These are phyloP conservation scores for Pluteus cervinus DNA, from an alignment of 768 basidiomycete genomes.

Conservation along the genomic window DNA sequence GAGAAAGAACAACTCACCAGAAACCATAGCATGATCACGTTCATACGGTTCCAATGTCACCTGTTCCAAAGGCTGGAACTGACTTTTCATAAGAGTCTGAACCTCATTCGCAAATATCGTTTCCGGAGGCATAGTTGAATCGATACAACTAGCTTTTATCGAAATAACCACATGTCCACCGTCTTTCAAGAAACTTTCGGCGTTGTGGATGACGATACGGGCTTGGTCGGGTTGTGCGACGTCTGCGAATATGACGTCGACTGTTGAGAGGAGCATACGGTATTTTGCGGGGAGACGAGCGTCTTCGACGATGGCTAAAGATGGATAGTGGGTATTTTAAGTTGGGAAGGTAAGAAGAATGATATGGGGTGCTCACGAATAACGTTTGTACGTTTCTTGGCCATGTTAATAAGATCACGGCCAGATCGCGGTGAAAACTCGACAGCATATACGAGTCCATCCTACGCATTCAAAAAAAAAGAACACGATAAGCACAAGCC, in stretches of 20 bases:
- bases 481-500: conserved; percentile 2
- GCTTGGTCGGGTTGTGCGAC: conserved; percentile 99
- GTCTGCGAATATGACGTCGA: conserved; percentile 98
- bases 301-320: conserved; percentile 89
- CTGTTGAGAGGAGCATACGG: conserved; percentile 91
- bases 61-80: conserved; percentile 94
- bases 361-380: conserved; percentile 62
- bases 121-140: conserved; percentile 89
- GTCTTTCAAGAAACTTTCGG: conserved; percentile 93
- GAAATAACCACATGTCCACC: conserved; percentile 91
- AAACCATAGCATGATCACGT: conserved; percentile 87
- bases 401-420: conserved; percentile 98
- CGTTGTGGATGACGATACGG: conserved; percentile 90
- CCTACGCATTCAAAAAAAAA: conserved; percentile 37
- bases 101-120: conserved; percentile 88
- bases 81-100: conserved; percentile 64
- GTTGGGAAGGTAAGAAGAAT: conserved; percentile 2
- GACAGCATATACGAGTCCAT: conserved; percentile 96
- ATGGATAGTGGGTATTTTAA: conserved; percentile 1
- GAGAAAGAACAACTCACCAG: conserved; percentile 41
- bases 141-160: conserved; percentile 98
- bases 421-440: conserved; percentile 97
- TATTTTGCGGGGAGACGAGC: conserved; percentile 96
- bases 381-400: conserved; percentile 98
- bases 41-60: conserved; percentile 93